Evolutionary conservation across 2,329 filamentous ascomycete genomes (phyloP), one percentile per base, ranked within the genome.

Genomic region (Colletotrichum australisinense): DNA sequence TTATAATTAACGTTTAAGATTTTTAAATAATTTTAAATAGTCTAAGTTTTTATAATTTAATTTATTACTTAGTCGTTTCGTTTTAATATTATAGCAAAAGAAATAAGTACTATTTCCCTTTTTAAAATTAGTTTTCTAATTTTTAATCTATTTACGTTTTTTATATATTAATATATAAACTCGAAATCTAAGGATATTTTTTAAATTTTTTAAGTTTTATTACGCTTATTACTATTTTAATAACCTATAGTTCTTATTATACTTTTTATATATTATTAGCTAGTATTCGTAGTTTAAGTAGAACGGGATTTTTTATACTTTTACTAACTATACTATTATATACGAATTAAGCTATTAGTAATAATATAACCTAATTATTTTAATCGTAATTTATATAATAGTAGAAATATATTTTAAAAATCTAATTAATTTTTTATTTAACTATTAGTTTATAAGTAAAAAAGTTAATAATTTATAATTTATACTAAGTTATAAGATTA

Each of bases 351-450:
- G 35, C 5, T 16, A 38, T 38, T 38, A 14, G 2, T 38, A 38
- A 16, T 2, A 38, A 2, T 38, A 38, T 0, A 16, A 46, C 1
- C 0, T n/a, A 46, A 0, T 46, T 46, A 46, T 46, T 4, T 0
- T 46, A n/a, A 0, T 46, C 0, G 0, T 46, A 19, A 0, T 46
- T 46, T n/a, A 19, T 8, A 19, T 46, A 46, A 46, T 46, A 46
- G 8, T 0, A 0, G 14, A 38, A 1, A 0, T 38, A 38, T 38
- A 6, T 46, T 8, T 46, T 4, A 0, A 46, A 1, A 4, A 46
- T n/a, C 2, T 46, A 46, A 0, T 46, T 46, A n/a, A 46, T 46
- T 6, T 38, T 38, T 6, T 38, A 16, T 38, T 1, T 38, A 14
- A 5, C 1, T 16, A 38, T 38, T 0, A 1, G 14, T 38, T 14